Percentiles rank a stretch among this genome's conserved stretches.
Evolutionary conservation across 116 monocot species (phyloP).

Genomic region (Cymodocea nodosa): DNA sequence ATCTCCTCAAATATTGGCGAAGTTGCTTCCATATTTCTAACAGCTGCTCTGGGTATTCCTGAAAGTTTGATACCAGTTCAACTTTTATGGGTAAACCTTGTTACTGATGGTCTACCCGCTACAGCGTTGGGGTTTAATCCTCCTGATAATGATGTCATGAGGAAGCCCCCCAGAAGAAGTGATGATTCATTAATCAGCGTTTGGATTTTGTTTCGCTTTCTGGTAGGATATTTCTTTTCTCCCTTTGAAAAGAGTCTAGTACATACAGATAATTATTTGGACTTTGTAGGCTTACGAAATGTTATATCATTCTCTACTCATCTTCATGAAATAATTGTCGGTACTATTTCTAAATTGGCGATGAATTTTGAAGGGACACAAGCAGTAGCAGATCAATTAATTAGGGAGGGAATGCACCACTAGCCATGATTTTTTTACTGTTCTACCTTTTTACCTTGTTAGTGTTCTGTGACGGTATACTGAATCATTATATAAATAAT

Average conservation of each 20-base stretch:
- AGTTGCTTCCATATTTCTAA: conserved; percentile 92
- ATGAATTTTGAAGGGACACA: too few relatives aligned
- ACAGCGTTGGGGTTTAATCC: conserved; percentile 97
- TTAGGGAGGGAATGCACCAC: too few relatives aligned
- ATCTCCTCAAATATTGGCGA: conserved; percentile 99
- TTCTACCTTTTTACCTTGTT: too few relatives aligned
- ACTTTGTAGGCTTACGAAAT: too few relatives aligned
- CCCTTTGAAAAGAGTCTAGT: background rate
- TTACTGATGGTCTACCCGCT: conserved; percentile 98
- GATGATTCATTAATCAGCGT: conserved; percentile 86
- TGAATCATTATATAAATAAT: too few relatives aligned
- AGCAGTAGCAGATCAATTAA: too few relatives aligned
- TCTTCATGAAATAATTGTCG: too few relatives aligned
- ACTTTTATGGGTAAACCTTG: conserved; percentile 94
- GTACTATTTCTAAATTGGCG: too few relatives aligned
- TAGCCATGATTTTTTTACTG: too few relatives aligned
- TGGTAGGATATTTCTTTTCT: conserved; percentile 35
- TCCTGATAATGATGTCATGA: conserved; percentile 95
- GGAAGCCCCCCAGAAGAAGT: conserved; percentile 79
- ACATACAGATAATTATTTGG: too few relatives aligned
- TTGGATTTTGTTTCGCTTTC: conserved; percentile 94
- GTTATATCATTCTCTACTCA: too few relatives aligned
- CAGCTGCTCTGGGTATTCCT: conserved; percentile 92
- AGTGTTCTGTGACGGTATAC: too few relatives aligned
- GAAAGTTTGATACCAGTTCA: conserved; percentile 96